Percentiles rank a stretch among this genome's conserved stretches.
These are phyloP conservation scores for Ophiostoma piceae DNA, from an alignment of 2,329 filamentous ascomycete species.

Conservation along the genomic window DNA sequence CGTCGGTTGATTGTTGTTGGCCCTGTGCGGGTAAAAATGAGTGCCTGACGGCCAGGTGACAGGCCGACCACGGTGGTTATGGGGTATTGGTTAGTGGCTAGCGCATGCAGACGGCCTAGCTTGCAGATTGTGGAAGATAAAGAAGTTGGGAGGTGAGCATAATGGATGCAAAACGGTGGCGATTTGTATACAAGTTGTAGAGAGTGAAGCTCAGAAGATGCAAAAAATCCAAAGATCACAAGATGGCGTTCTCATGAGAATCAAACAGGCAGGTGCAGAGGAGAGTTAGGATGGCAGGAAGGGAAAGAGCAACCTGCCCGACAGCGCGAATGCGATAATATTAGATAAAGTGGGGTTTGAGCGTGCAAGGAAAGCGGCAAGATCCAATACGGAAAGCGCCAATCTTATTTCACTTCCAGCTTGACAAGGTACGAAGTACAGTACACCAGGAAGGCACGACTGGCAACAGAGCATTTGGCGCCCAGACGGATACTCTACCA, in stretches of 20 bases:
- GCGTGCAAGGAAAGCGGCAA: not conserved
- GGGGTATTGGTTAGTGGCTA: not conserved
- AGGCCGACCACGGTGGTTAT: not conserved
- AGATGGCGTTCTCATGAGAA: not conserved
- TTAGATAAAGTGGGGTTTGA: not conserved
- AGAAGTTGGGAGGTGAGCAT: not conserved
- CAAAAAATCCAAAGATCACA: not conserved
- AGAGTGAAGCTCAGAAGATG: not conserved
- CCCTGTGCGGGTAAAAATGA: not conserved
- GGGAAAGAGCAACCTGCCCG: not conserved
- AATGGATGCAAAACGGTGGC: not conserved
- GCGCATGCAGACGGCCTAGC: not conserved
- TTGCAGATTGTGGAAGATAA: not conserved
- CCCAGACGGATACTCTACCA: not conserved
- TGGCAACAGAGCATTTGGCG: not conserved
- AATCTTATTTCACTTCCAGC: slow-evolving; percentile 4
- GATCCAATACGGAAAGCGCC: slow-evolving; percentile 10
- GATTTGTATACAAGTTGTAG: not conserved
- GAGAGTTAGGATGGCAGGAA: not conserved
- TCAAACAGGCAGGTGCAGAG: not conserved
- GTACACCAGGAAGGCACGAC: not conserved
- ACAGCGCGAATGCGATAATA: not conserved
- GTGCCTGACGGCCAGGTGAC: not conserved
- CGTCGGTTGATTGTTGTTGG: not conserved
- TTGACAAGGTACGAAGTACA: not conserved